Evolutionary conservation across 2,329 filamentous ascomycete genomes (phyloP), one percentile per base, ranked within the genome.

Genomic region (Aspergillus sp.): DNA sequence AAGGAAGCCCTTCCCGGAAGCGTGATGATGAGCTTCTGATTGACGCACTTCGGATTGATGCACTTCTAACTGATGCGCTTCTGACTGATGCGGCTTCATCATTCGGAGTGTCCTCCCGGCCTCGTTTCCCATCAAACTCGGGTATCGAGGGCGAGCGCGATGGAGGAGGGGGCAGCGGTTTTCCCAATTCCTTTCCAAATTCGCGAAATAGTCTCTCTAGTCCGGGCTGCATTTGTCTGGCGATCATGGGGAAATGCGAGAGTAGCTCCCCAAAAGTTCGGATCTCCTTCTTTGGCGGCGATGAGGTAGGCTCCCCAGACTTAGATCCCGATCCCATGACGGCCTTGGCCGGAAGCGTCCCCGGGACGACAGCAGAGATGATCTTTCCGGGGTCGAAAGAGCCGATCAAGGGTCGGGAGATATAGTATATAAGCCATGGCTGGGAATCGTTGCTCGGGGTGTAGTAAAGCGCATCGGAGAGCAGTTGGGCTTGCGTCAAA

Each of bases 351-450:
- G 45, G 57, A 76, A 75, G n/a, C 74, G 78, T 59, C 75, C 80
- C 64, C 76, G 81, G 64, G 4, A 77, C 72, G 20, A 88, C 77
- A 1, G 92, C 92, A 2, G 89, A 87, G 4, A 84, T 76, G 53
- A 94, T 88, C 64, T 87, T 88, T 54, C 87, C 83, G 54, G 92
- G 85, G 70, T 96, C 92, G 81, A 89, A 93, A 1, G 85, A 84
- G 24, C 95, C 95, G 20, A 97, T 85, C 54, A 99, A 80, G 2
- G 95, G 95, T 54, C 87, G 88, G 26, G 94, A 95, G 63, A 99
- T 96, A 76, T 93, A 97, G 83, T 98, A 98, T 61, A 99, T 84
- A 49, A 99, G 86, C 92, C 95, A 99, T 83, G 93, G 91, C 67
- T 92, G 89, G 14, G 91, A 89, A 68, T 98, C 94, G 68, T 91